phyloP scores from a whole-genome alignment of 2,329 filamentous ascomycete species.

The Chaetothyriales sp. region DNA sequence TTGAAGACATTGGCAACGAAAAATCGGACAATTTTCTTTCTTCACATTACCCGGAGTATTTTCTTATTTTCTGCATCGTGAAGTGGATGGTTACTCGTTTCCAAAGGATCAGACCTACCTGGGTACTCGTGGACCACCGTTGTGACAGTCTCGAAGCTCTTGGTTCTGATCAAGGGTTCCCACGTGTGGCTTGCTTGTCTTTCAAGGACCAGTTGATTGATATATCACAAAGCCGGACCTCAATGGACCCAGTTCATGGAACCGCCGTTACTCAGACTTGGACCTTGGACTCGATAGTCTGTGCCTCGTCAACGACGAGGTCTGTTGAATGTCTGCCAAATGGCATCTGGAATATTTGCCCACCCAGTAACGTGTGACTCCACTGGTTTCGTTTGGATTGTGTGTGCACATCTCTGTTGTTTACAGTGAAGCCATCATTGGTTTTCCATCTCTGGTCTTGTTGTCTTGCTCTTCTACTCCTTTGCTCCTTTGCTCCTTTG shows the following conservation, averaged over 20 bases:
- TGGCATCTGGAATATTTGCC: not conserved
- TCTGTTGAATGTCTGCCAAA: not conserved
- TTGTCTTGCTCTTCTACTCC: not conserved
- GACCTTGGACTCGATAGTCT: not conserved
- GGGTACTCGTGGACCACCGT: not conserved
- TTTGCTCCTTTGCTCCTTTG: too few relatives aligned
- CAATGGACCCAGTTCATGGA: not conserved
- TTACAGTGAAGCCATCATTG: not conserved
- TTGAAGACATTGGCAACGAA: not conserved
- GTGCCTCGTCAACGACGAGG: not conserved
- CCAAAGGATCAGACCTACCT: not conserved
- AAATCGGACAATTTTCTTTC: not conserved
- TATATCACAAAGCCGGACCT: not conserved
- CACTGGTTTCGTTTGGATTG: not conserved
- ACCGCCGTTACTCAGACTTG: not conserved
- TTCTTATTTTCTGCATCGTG: not conserved
- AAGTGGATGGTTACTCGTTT: not conserved
- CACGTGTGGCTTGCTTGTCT: not conserved
- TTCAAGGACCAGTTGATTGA: not conserved
- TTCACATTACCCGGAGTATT: not conserved
- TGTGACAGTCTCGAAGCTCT: not conserved
- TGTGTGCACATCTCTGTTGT: not conserved
- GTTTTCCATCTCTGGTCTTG: not conserved
- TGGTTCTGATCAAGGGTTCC: not conserved
- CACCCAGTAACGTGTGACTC: not conserved